Percentiles rank a stretch among this genome's conserved stretches.
Conservation (phyloP, 2,329 filamentous ascomycete genomes). For the Endoconidiophora laricicola region DNA sequence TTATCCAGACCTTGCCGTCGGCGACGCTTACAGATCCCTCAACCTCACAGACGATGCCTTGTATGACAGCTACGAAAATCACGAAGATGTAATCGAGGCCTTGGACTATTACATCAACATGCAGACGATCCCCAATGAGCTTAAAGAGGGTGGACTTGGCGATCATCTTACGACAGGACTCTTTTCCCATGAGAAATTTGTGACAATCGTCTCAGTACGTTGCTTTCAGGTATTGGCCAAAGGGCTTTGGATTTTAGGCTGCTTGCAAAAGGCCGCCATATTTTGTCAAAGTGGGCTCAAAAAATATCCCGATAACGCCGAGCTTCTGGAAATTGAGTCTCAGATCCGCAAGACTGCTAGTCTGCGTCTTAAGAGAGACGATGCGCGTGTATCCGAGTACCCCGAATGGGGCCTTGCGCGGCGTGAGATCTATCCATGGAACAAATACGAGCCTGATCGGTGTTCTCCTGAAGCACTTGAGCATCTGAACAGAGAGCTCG, state of each 20-base stretch:
- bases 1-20: constrained; percentile 78
- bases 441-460: constrained; percentile 50
- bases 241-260: constrained; percentile 46
- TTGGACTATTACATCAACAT: constrained; percentile 23
- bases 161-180: constrained; percentile 16
- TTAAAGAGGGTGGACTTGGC: constrained; percentile 28
- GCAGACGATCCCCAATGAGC: constrained; percentile 26
- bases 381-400: constrained; percentile 36
- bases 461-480: constrained; percentile 51
- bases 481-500: constrained; percentile 55
- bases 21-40: constrained; percentile 82
- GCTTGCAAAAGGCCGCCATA: constrained; percentile 47
- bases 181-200: constrained; percentile 19
- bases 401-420: constrained; percentile 56
- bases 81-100: constrained; percentile 45
- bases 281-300: constrained; percentile 48
- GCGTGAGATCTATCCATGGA: constrained; percentile 55
- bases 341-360: constrained; percentile 37
- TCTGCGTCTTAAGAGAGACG: constrained; percentile 28
- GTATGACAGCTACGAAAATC: constrained; percentile 70
- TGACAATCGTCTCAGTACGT: constrained; percentile 31
- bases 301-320: constrained; percentile 35
- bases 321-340: constrained; percentile 36
- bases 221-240: constrained; percentile 43
- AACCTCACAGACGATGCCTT: constrained; percentile 66